Base-by-base conservation (phyloP, 768 basidiomycete species). In the Gymnopilus junonius region DNA sequence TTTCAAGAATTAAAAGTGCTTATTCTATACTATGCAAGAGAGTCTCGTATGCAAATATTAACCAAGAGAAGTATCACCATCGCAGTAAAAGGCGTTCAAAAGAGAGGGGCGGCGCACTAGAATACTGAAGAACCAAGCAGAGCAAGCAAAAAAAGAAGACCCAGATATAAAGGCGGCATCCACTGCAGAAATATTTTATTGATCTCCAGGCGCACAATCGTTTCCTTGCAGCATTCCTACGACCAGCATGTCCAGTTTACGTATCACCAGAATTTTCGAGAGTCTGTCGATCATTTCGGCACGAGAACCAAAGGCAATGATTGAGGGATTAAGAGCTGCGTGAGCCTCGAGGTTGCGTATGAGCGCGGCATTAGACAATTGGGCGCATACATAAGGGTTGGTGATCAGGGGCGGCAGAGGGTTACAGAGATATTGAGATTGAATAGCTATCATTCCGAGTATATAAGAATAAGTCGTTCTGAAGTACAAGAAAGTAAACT, bases 281-380 rank as follows among this genome's bases (percentile, higher is more conserved):
- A 90, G 76, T 40, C 87, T 77, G 31, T 77, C 76, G 4, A 71
- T 74, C 80, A 90, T 79, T 69, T 87, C 85, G 14, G 64, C 66
- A 62, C 80, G 82, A 23, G 80, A 76, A 0, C 87, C 88, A 15
- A 76, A 70, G 0, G 79, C 71, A 20, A 79, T n/a, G 35, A 89
- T 81, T 0, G 66, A 66, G 21, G 77, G 65, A 65, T 90, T 86
- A 60, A 70, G 71, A 11, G 65, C 74, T 1, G 85, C 81, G 67
- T 90, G 88, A 1, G 82, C 88, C 20, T 76, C 75, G 4, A 91
- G 79, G 66, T 91, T 90, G 11, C 83, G 77, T 65, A 80, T 80
- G 31, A 90, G 75, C 0, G 85, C 86, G 1, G 75, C 74, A 4
- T 67, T 62, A 15, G 86, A 83, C 12, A 89, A 77, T 11, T 73